These are phyloP conservation scores for Cladophialophora immunda DNA, from an alignment of 2,329 filamentous ascomycete genomes.

Conservation along the genomic window DNA sequence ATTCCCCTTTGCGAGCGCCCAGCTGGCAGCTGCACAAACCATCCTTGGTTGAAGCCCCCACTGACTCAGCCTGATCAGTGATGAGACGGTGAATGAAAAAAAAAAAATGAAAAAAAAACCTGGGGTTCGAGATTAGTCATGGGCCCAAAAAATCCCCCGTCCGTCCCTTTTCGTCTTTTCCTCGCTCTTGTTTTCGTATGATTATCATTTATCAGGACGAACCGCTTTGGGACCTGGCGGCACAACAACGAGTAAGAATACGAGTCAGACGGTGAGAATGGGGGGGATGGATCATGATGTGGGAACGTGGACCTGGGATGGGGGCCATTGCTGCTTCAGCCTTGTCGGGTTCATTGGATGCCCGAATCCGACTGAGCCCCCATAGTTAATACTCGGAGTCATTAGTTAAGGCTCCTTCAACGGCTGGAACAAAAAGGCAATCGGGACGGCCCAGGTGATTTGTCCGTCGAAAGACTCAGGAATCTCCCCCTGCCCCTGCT, in stretches of 20 bases:
- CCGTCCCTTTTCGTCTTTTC: background rate
- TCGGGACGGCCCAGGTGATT: background rate
- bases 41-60: background rate
- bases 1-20: too few relatives aligned
- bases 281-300: too few relatives aligned
- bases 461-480: background rate
- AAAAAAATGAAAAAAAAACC: background rate
- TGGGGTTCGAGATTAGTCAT: constrained; percentile 4
- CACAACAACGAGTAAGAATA: too few relatives aligned
- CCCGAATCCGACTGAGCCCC: too few relatives aligned
- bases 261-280: too few relatives aligned
- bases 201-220: background rate
- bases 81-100: too few relatives aligned
- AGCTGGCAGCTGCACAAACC: background rate
- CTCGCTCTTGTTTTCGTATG: background rate
- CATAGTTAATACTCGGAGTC: too few relatives aligned
- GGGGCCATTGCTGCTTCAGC: too few relatives aligned
- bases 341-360: too few relatives aligned
- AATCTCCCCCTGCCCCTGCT: too few relatives aligned
- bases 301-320: too few relatives aligned
- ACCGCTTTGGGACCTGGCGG: too few relatives aligned
- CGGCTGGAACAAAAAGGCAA: background rate
- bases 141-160: background rate
- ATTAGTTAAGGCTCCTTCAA: background rate
- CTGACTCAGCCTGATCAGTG: constrained; percentile 9